Base-by-base conservation (phyloP, 441 rosid species). In the Brassica hybrid region DNA sequence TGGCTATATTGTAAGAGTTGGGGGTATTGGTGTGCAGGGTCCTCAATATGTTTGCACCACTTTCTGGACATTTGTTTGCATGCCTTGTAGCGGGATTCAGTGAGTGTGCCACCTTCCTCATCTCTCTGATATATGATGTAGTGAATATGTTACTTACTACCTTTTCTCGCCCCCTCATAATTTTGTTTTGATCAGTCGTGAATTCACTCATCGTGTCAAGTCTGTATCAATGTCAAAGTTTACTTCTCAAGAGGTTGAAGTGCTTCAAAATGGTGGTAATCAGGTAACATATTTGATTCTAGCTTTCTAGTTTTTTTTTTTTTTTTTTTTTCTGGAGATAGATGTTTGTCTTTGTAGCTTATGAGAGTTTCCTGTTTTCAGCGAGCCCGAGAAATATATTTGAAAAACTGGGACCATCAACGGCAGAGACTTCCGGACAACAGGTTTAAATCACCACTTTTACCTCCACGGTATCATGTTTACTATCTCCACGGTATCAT, bases 201-300 rank as follows among this genome's bases (percentile, higher is more conserved):
- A 96, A 79, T 93, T 91, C 68, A 90, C 98, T 73, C 98, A 93
- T 75, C 99, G 99, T 7, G 97, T 95, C 72, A 95, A 95, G 88
- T 93, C 97, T 56, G 98, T 95, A 71, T 95, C 99, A 58, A 93
- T 95, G 98, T 88, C 99, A 14, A 95, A 88, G 84, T 95, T 95
- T 83, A 88, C 95, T 72, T 88, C 94, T 67, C 92, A 93, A 85
- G 98, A 95, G 84, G 99, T 95, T 82, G 98, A 95, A 84, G 92
- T 91, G 45, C 98, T 95, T 82, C 97, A 93, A 84, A 90, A 81
- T 79, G 99, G 99, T 76, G 98, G 99, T 59, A 95, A 95, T 88
- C 99, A 93, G 98, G 98, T 95, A 19, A 82, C 27, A 36, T 48
- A 19, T 19, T 36, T 67, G 57, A 12, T 63, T 69, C 62, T 71